Evolutionary conservation across 495 filamentous ascomycete species (phyloP).

Genomic region (Hypoxylon cercidicola): DNA sequence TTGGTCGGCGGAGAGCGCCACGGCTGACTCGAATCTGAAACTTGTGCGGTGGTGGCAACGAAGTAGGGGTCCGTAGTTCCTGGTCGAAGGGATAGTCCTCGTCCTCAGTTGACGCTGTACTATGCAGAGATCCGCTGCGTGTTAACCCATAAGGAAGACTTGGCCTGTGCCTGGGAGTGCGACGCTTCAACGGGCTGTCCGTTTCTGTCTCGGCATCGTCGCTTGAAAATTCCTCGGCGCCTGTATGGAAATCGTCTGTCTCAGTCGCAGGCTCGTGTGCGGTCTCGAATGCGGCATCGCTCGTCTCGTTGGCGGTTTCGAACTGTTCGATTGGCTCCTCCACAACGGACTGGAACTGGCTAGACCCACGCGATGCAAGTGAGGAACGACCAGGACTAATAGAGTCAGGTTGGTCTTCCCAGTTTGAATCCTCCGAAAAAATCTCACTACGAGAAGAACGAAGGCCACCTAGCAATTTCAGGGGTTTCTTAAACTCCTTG

Average conservation of each 20-base stretch:
- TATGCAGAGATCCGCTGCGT: slow-evolving; percentile 76
- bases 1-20: slow-evolving; percentile 69
- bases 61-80: slow-evolving; percentile 67
- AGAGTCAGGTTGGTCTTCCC: slow-evolving; percentile 77
- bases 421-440: slow-evolving; percentile 79
- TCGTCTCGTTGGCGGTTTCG: slow-evolving; percentile 85
- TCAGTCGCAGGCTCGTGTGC: slow-evolving; percentile 85
- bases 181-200: slow-evolving; percentile 67
- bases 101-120: slow-evolving; percentile 92
- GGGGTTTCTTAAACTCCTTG: slow-evolving; percentile 79
- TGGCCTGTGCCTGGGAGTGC: slow-evolving; percentile 52
- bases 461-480: slow-evolving; percentile 78
- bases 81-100: slow-evolving; percentile 61
- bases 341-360: slow-evolving; percentile 35
- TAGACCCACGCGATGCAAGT: slow-evolving; percentile 46
- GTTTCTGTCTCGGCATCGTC: slow-evolving; percentile 85
- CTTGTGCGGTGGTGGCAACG: slow-evolving; percentile 67
- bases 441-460: slow-evolving; percentile 81
- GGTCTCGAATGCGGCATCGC: slow-evolving; percentile 87
- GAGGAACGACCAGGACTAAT: slow-evolving; percentile 43
- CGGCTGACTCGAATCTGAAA: slow-evolving; percentile 77
- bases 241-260: slow-evolving; percentile 95
- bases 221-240: slow-evolving; percentile 82
- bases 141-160: slow-evolving; percentile 23
- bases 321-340: slow-evolving; percentile 68